Conservation (phyloP, 495 filamentous ascomycete genomes). For the Echria macrotheca region DNA sequence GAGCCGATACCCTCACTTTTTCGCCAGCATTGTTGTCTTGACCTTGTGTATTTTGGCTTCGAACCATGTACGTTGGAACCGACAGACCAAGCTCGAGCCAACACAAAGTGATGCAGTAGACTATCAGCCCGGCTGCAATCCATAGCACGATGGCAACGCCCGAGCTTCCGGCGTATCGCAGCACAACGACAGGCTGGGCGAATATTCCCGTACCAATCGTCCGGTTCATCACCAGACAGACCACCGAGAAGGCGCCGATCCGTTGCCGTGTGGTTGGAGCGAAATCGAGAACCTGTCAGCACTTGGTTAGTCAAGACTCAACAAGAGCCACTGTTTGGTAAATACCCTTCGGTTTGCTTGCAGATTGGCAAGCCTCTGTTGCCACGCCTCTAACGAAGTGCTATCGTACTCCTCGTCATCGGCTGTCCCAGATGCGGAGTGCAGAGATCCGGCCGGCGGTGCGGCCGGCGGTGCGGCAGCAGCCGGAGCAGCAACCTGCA, state of each 20-base stretch:
- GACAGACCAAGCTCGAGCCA: conserved; percentile 11
- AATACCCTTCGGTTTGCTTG: not conserved
- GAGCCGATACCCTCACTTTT: not conserved
- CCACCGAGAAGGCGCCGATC: not conserved
- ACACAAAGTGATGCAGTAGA: not conserved
- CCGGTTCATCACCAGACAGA: conserved; percentile 8
- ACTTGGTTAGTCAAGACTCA: not conserved
- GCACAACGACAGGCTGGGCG: conserved; percentile 1
- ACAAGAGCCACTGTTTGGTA: no score
- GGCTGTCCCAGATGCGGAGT: no score
- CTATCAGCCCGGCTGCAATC: conserved; percentile 5
- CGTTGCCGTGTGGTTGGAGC: not conserved
- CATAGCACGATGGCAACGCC: conserved; percentile 4
- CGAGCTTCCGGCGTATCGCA: not conserved
- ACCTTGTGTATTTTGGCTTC: no score
- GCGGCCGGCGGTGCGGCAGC: no score
- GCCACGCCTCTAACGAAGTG: no score
- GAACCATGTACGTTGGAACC: not conserved
- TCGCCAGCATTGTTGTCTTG: not conserved
- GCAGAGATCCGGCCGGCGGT: no score
- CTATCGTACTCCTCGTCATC: no score
- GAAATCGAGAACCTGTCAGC: not conserved
- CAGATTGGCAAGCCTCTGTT: no score
- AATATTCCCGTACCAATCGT: conserved; percentile 11
- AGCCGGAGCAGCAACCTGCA: no score